phyloP scores from a whole-genome alignment of 1,284 basidiomycete genomes.

The Tylopilus sp. region DNA sequence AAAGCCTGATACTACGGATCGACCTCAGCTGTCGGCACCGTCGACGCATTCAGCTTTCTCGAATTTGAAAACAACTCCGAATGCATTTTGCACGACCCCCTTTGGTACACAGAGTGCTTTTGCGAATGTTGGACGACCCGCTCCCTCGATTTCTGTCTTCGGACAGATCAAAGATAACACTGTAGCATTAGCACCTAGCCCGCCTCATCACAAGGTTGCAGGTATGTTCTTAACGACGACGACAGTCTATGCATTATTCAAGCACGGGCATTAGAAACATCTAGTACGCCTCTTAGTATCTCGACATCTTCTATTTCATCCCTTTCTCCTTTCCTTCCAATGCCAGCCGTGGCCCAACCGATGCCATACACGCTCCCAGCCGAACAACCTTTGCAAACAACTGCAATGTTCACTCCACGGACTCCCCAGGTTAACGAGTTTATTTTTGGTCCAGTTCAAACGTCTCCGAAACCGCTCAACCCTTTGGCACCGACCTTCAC shows the following conservation, averaged over 20 bases:
- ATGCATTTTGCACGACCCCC: constrained; percentile 31
- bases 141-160: constrained; percentile 11
- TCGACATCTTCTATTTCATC: constrained; percentile 24
- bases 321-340: constrained; percentile 1
- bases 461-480: constrained; percentile 18
- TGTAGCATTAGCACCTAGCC: constrained; percentile 4
- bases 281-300: constrained; percentile 4
- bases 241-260: neutral
- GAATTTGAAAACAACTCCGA: constrained; percentile 33
- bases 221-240: constrained; percentile 14
- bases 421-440: constrained; percentile 4
- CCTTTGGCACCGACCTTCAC: constrained; percentile 31
- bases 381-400: constrained; percentile 1
- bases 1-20: neutral
- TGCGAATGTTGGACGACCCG: neutral
- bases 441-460: neutral
- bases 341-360: neutral
- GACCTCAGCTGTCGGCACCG: constrained; percentile 15
- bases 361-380: neutral
- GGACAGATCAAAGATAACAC: constrained; percentile 22
- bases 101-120: constrained; percentile 17
- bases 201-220: constrained; percentile 1
- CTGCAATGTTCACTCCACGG: neutral
- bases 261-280: neutral
- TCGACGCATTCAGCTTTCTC: constrained; percentile 41